These are phyloP conservation scores for Aristolochia contorta DNA, from an alignment of 164 flowering plant genomes.

Conservation along the genomic window DNA sequence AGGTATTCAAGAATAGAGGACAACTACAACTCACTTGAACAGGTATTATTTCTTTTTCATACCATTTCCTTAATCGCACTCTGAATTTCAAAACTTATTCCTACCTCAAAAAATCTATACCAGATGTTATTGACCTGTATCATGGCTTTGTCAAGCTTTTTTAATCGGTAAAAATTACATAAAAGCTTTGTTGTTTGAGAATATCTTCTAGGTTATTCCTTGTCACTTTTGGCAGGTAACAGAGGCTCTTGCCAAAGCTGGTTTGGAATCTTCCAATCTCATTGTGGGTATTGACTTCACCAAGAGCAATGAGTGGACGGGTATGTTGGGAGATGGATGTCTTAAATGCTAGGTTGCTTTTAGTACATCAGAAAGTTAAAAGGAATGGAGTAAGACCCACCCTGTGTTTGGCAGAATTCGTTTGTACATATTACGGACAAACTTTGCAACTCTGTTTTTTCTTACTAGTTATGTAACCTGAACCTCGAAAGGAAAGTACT, in stretches of 20 bases:
- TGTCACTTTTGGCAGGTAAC: slow-evolving; percentile 5
- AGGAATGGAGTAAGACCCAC: background rate
- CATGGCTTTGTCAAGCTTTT: no score
- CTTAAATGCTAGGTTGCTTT: background rate
- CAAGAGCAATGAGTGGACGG: slow-evolving; percentile 18
- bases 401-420: background rate
- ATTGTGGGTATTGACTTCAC: slow-evolving; percentile 15
- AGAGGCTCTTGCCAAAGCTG: slow-evolving; percentile 8
- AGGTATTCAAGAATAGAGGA: slow-evolving; percentile 59
- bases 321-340: background rate
- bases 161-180: no score
- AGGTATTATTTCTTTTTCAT: slow-evolving; percentile 23
- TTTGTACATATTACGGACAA: no score
- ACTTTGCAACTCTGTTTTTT: no score
- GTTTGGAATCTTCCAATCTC: slow-evolving; percentile 15
- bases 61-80: background rate
- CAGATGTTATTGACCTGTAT: background rate
- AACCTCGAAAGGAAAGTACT: no score
- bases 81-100: background rate
- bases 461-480: no score
- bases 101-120: background rate
- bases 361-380: background rate
- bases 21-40: slow-evolving; percentile 38
- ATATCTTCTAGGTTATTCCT: background rate
- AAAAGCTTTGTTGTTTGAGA: background rate